Base-by-base conservation (phyloP, 495 filamentous ascomycete species). In the Neurospora sp. region DNA sequence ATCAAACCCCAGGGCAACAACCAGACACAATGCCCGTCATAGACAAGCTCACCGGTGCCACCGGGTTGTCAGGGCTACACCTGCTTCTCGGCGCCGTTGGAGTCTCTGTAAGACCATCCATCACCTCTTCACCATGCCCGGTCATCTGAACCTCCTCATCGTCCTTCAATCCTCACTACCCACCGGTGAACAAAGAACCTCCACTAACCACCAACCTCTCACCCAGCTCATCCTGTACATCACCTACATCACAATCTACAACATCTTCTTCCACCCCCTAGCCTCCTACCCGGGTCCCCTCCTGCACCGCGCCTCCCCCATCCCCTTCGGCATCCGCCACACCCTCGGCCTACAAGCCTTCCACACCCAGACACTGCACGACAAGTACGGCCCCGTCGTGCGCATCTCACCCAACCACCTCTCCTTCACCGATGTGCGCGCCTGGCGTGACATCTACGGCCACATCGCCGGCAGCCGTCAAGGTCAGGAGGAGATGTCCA, bases 401-500 rank as follows among this genome's bases (percentile, higher is more conserved):
- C 88, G 91, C 3, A 79, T 90, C 39, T 76, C 81, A 0, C 90
- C 90, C 4, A 78, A 84, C 39, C 84, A 88, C 71, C 78, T 93
- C 2, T 85, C 84, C 7, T 92, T 89, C 80, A 86, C 81, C 73
- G 83, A 85, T 2, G 77, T 83, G 0, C 74, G 77, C 4, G 87
- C 90, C 10, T 90, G 86, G 84, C 84, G 84, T 40, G 89, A 91
- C 75, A 90, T 92, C 46, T 88, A 90, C 73, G 87, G 85, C 8
- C 78, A 80, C 75, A 79, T 75, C n/a, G 76, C 78, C 71, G 77
- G 79, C 16, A n/a, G 20, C 46, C 46, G 39, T n/a, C 2, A 27
- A 2, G 39, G 39, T 14, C 35, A 14, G 12, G 71, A 20, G 10
- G 79, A 82, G 31, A 78, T 84, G 70, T 46, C 76, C 20, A 86